Conservation (phyloP, 495 filamentous ascomycete genomes). For the Hyaloscypha finlandica region DNA sequence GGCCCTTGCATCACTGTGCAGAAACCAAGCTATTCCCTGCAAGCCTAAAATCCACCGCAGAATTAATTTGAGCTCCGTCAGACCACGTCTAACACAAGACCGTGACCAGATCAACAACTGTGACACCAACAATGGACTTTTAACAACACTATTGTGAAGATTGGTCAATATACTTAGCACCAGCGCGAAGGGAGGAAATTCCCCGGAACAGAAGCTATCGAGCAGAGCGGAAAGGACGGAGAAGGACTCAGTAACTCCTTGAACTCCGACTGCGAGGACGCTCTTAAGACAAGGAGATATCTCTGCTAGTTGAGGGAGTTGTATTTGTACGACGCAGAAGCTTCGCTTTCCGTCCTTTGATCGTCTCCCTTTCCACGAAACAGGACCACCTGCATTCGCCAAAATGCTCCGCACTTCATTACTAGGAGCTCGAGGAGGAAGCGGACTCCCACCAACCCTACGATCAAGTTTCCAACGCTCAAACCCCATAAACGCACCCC, state of each 20-base stretch:
- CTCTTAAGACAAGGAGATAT: not conserved
- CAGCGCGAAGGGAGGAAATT: not conserved
- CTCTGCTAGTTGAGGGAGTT: not conserved
- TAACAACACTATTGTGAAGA: not conserved
- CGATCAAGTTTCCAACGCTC: constrained; percentile 10
- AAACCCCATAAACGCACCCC: not conserved
- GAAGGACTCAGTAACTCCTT: not conserved
- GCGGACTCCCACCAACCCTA: constrained; percentile 1
- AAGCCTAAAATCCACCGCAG: constrained; percentile 9
- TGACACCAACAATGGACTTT: not conserved
- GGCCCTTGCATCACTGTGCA: constrained; percentile 27
- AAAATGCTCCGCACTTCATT: constrained; percentile 30
- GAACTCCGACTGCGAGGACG: not conserved
- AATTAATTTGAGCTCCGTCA: constrained; percentile 9
- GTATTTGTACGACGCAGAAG: constrained; percentile 1
- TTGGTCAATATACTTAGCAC: not conserved
- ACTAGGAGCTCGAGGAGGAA: constrained; percentile 15
- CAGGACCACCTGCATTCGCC: no score
- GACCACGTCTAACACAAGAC: not conserved
- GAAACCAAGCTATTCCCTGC: constrained; percentile 12
- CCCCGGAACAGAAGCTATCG: not conserved
- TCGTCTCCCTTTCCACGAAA: not conserved
- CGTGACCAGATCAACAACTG: not conserved
- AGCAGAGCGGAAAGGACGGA: not conserved
- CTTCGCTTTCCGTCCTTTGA: not conserved